Evolutionary conservation across 331 rosid species (phyloP).

Genomic region (Quercus tomentella): DNA sequence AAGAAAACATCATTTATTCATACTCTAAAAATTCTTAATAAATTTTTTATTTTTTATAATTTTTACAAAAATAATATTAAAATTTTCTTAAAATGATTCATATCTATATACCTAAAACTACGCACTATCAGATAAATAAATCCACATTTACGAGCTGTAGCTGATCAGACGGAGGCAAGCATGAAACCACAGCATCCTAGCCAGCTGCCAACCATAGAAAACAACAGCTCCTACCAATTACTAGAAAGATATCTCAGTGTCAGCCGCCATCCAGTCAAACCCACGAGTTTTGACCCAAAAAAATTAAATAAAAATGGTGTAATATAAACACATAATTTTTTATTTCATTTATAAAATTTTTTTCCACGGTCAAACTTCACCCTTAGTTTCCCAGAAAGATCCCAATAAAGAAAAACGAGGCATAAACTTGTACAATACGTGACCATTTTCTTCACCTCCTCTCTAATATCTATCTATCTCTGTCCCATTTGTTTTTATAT

Average conservation of each 20-base stretch:
- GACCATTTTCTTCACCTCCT: constrained; percentile 22
- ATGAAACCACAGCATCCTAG: background rate
- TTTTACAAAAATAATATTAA: too few species aligned
- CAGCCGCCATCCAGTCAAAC: constrained; percentile 76
- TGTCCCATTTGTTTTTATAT: background rate
- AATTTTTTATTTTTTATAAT: too few species aligned
- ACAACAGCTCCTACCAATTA: background rate
- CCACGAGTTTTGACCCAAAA: constrained; percentile 60
- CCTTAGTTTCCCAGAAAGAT: constrained; percentile 47
- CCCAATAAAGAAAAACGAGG: constrained; percentile 8
- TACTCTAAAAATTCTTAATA: rapidly evolving
- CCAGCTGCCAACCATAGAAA: background rate
- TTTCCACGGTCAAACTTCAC: constrained; percentile 50
- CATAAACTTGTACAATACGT: constrained; percentile 40
- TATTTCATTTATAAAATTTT: background rate
- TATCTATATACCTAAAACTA: too few species aligned
- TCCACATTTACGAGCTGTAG: background rate
- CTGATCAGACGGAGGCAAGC: background rate
- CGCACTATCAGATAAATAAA: too few species aligned
- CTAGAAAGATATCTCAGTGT: constrained; percentile 12
- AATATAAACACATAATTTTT: background rate
- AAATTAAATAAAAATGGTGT: background rate
- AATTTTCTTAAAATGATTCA: rapidly evolving
- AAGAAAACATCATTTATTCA: rapidly evolving
- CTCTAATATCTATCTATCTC: background rate